phyloP scores from a whole-genome alignment of 768 basidiomycete species.

The Boletales sp. region DNA sequence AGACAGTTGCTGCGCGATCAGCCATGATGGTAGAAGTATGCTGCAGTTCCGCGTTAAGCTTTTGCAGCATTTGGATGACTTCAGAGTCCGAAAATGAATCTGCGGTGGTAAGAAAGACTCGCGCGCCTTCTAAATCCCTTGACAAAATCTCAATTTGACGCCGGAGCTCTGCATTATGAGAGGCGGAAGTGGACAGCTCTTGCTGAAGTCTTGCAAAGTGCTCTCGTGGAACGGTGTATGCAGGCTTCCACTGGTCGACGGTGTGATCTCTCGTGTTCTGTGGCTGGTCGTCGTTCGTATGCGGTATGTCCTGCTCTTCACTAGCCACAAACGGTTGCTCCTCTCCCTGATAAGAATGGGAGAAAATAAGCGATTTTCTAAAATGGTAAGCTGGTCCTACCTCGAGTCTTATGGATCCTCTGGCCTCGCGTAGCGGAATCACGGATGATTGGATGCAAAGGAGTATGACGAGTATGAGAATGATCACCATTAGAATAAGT shows the following conservation, averaged over 20 bases:
- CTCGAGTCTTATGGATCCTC: neutral
- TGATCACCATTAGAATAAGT: neutral
- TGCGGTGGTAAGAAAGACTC: neutral
- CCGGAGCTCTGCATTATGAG: neutral
- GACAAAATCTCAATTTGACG: neutral
- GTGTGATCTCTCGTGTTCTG: neutral
- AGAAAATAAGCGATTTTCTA: neutral
- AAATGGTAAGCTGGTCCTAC: neutral
- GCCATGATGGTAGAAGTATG: neutral
- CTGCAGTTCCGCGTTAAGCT: conserved; percentile 4
- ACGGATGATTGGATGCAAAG: neutral
- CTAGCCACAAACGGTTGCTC: neutral
- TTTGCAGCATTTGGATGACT: neutral
- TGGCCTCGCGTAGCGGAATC: neutral
- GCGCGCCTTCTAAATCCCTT: neutral
- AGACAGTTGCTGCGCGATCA: neutral
- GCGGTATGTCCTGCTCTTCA: neutral
- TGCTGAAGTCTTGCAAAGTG: neutral
- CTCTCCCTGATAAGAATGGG: neutral
- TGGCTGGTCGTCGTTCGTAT: neutral
- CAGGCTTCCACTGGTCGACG: neutral
- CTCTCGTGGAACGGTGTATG: neutral
- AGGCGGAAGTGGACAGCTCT: neutral
- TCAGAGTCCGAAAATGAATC: conserved; percentile 1
- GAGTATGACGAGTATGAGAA: neutral